These are phyloP conservation scores for Fusarium camptoceras DNA, from an alignment of 2,329 filamentous ascomycete species.

Conservation along the genomic window DNA sequence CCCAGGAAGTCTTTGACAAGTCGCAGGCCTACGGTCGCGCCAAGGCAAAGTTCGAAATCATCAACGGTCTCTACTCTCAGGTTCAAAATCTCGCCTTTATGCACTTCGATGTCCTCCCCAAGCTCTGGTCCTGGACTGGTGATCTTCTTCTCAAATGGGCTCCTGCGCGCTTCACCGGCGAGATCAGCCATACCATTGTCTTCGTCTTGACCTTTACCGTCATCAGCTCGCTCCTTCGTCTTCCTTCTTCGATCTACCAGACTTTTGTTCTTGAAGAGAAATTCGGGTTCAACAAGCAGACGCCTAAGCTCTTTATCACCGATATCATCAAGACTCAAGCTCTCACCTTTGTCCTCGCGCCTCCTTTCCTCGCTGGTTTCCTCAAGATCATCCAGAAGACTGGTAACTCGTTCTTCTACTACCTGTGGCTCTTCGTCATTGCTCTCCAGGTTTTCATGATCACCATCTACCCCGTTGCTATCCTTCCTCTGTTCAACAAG, in stretches of 20 bases:
- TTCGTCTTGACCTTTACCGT: slow-evolving; percentile 91
- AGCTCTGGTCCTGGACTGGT: slow-evolving; percentile 88
- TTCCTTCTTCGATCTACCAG: slow-evolving; percentile 89
- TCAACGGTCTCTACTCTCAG: slow-evolving; percentile 85
- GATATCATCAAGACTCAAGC: slow-evolving; percentile 93
- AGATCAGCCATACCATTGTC: slow-evolving; percentile 92
- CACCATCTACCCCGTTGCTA: slow-evolving; percentile 94
- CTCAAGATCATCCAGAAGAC: slow-evolving; percentile 94
- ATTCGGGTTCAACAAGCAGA: slow-evolving; percentile 99
- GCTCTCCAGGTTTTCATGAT: slow-evolving; percentile 93
- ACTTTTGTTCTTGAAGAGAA: slow-evolving; percentile 96
- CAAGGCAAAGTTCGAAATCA: slow-evolving; percentile 89
- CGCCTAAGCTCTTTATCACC: slow-evolving; percentile 84
- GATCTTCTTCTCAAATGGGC: slow-evolving; percentile 78
- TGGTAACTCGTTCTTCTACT: slow-evolving; percentile 96
- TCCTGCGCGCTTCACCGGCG: slow-evolving; percentile 83
- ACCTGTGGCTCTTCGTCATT: slow-evolving; percentile 93
- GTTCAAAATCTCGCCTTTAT: slow-evolving; percentile 90
- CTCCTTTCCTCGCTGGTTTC: slow-evolving; percentile 91
- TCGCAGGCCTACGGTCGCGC: slow-evolving; percentile 95
- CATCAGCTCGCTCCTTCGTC: slow-evolving; percentile 80
- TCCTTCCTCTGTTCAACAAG: slow-evolving; percentile 98
- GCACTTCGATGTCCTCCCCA: slow-evolving; percentile 89
- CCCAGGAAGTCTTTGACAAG: slow-evolving; percentile 92
- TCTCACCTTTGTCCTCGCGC: slow-evolving; percentile 81